Base-by-base conservation (phyloP, 257 asterid species). In the Solanum neorickii region DNA sequence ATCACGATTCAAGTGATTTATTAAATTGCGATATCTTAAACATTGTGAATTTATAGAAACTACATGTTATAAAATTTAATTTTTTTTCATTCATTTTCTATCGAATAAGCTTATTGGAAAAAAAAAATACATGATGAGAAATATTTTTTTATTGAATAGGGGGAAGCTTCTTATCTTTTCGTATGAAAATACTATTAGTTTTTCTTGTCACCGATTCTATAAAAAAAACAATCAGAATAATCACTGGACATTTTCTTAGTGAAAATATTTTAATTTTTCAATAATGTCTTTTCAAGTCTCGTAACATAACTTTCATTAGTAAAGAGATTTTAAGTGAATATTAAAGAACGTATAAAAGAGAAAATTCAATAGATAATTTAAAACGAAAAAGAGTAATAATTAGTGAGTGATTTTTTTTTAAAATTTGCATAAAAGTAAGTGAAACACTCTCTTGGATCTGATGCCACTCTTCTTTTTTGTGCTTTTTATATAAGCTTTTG, bases 381-480 rank as follows among this genome's bases (percentile, higher is more conserved):
- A 69, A 4, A 29, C 2, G n/a, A 1, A 9, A 18, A 1, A 1
- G 4, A 33, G 12, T 4, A 33, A 11, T 27, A 27, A 27, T 27
- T 68, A 68, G 11, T 27, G 21, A 27, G 90, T 92, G 91, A 92
- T 91, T 90, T 87, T 49, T 6, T 52, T 52, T 52, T 52, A 16
- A 52, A 16, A 52, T 52, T 90, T 91, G 95, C 97, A 92, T 93
- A 93, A 93, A 95, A 95, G 95, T 92, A 94, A 94, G 97, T 94
- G 93, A 90, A 88, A 20, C 35, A 42, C 84, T 44, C n/a, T 90
- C 96, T 93, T 87, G 98, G 98, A 95, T 94, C 98, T 94, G 92
- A 78, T 88, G 90, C 93, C 49, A 39, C 31, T 37, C 29, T 37
- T 74, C 82, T 74, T 74, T 74, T 37, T 11, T 72, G 20, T 68